Conservation (phyloP, 768 basidiomycete species). For the Hericium rajendrae region DNA sequence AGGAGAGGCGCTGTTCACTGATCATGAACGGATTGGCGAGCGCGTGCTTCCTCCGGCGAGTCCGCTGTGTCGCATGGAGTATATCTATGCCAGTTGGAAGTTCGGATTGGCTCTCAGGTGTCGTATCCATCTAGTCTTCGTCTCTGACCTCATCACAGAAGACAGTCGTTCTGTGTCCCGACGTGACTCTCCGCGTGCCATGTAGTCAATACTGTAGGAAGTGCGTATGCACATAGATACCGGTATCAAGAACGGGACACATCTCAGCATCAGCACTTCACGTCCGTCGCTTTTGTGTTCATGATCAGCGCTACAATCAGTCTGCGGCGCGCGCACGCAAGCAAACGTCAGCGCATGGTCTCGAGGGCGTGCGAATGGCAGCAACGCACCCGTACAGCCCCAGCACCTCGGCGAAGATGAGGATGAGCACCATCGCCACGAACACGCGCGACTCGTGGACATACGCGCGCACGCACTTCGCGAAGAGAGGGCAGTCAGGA, state of each 20-base stretch:
- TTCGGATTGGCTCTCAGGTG: no score
- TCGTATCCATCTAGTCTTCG: no score
- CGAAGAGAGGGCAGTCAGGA: not conserved
- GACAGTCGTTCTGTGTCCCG: no score
- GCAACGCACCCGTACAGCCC: constrained; percentile 64
- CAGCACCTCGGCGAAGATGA: constrained; percentile 94
- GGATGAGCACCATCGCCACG: constrained; percentile 95
- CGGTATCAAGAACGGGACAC: not conserved
- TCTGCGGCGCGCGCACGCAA: constrained; percentile 8
- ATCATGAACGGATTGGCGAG: no score
- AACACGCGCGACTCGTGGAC: constrained; percentile 93
- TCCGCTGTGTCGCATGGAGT: no score
- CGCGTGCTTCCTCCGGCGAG: no score
- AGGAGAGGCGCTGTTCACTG: constrained; percentile 40
- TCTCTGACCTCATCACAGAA: no score
- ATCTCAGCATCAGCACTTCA: constrained; percentile 6
- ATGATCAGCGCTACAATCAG: constrained; percentile 46
- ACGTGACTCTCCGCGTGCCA: constrained; percentile 25
- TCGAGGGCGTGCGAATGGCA: not conserved
- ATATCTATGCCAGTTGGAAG: no score
- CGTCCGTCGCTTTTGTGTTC: constrained; percentile 27
- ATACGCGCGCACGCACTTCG: constrained; percentile 76
- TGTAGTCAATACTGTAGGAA: not conserved
- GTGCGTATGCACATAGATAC: not conserved
- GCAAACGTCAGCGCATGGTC: constrained; percentile 2